Conservation (phyloP, 768 basidiomycete genomes). For the Suillus alpinus region DNA sequence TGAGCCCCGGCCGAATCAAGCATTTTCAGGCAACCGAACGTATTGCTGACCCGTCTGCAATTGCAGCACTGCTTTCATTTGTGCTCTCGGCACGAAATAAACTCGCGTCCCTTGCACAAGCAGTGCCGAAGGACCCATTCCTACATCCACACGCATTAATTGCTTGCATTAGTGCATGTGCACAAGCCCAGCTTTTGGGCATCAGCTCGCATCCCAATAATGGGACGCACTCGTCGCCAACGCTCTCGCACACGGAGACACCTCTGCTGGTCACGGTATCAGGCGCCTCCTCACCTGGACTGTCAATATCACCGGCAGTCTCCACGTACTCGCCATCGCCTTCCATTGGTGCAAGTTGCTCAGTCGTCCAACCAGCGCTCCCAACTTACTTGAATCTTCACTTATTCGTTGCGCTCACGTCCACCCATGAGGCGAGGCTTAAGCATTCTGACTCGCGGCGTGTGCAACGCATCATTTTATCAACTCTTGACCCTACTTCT, state of each 20-base stretch:
- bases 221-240: conserved; percentile 12
- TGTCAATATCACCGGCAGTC: conserved; percentile 15
- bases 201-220: conserved; percentile 4
- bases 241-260: conserved; percentile 31
- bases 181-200: conserved; percentile 16
- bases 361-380: background rate
- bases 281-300: conserved; percentile 12
- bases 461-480: conserved; percentile 60
- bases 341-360: conserved; percentile 34
- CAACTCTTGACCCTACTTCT: conserved; percentile 46
- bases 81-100: conserved; percentile 69
- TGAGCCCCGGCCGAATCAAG: background rate
- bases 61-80: conserved; percentile 69
- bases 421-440: conserved; percentile 27
- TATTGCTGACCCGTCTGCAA: conserved; percentile 67
- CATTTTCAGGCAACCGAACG: conserved; percentile 60
- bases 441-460: conserved; percentile 51
- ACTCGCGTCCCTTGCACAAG: conserved; percentile 48
- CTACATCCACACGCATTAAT: conserved; percentile 61
- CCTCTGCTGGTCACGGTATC: conserved; percentile 10
- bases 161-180: conserved; percentile 40
- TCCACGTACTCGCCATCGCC: conserved; percentile 15
- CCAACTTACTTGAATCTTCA: conserved; percentile 23
- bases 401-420: conserved; percentile 20
- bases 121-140: conserved; percentile 76